Percentiles rank a stretch among this genome's conserved stretches.
phyloP scores from a whole-genome alignment of 148 eudicot genomes.

The Vaccinium corymbosum region DNA sequence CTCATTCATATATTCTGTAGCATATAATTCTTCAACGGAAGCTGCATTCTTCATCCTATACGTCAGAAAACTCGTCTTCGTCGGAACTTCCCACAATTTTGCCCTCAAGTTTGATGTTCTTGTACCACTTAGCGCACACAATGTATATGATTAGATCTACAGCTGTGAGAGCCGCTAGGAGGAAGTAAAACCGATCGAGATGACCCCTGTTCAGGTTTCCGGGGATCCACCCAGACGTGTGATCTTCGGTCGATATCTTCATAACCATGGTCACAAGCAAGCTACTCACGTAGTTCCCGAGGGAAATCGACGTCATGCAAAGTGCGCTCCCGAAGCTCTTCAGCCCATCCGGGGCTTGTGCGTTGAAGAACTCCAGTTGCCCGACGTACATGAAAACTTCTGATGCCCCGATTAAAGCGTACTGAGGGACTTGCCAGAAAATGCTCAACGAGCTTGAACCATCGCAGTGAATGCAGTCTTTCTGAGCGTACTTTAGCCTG shows the following conservation, averaged over 20 bases:
- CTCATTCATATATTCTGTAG: background rate
- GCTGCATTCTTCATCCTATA: background rate
- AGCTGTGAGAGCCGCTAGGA: slow-evolving; percentile 60
- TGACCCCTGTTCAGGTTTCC: slow-evolving; percentile 81
- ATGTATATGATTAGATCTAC: slow-evolving; percentile 58
- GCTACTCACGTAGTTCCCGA: slow-evolving; percentile 87
- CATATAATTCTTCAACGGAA: background rate
- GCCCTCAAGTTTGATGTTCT: slow-evolving; percentile 53
- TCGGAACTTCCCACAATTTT: slow-evolving; percentile 27
- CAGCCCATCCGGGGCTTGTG: slow-evolving; percentile 82
- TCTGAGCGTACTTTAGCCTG: slow-evolving; percentile 57
- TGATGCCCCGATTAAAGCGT: slow-evolving; percentile 70
- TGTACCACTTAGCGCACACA: slow-evolving; percentile 68
- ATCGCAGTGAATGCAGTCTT: slow-evolving; percentile 54
- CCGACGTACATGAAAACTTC: slow-evolving; percentile 96
- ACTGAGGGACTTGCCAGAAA: slow-evolving; percentile 94
- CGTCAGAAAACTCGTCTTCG: slow-evolving; percentile 24
- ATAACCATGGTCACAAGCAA: slow-evolving; percentile 65
- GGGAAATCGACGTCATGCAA: slow-evolving; percentile 88
- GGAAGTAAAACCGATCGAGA: slow-evolving; percentile 75
- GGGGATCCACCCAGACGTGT: slow-evolving; percentile 94
- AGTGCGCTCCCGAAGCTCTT: slow-evolving; percentile 96
- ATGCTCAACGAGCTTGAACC: slow-evolving; percentile 68
- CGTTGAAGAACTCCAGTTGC: slow-evolving; percentile 87
- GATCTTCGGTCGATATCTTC: slow-evolving; percentile 63